Base-by-base conservation (phyloP, 345 rosid genomes). In the Balakata baccata region DNA sequence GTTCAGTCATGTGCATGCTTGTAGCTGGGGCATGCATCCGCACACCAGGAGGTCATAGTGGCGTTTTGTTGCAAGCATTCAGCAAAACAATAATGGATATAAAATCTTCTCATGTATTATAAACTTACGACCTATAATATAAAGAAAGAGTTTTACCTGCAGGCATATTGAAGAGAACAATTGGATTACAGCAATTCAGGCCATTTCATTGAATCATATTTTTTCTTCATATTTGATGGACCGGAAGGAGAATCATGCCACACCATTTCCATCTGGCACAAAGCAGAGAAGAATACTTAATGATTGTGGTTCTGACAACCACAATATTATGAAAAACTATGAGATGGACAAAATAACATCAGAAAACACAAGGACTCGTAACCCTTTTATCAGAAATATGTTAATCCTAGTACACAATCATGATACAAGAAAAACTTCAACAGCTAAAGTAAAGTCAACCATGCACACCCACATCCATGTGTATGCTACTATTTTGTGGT, bases 251-350 rank as follows among this genome's bases (percentile, higher is more conserved):
- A 89, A 75, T 94, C 97, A 75, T 90, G 89, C 97, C 98, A 92
- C 47, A 87, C 81, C 92, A 89, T 79, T 84, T 90, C 98, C 98
- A 92, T 87, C 97, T 94, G 84, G 54, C 64, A 73, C 47, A 61
- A 69, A 66, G 41, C 23, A 71, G 62, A 77, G 34, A 45, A 50
- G 13, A 77, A 53, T 11, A 23, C 12, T 3, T 25, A 6, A 41
- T 66, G n/a, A 34, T 63, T 54, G 0, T 45, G 45, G 53, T 50
- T 74, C 52, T 13, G 64, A 18, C 7, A 8, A 62, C 4, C 7
- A 23, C 43, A 9, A 51, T 51, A 41, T 13, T 17, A n/a, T 11
- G 18, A 29, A 47, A 50, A 0, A 7, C 61, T 20, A 9, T 37
- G 45, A 58, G n/a, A 49, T 6, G 67, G 14, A 65, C 61, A 63